Base-by-base conservation (phyloP, 2,329 filamentous ascomycete species). In the Pseudogymnoascus sp. region DNA sequence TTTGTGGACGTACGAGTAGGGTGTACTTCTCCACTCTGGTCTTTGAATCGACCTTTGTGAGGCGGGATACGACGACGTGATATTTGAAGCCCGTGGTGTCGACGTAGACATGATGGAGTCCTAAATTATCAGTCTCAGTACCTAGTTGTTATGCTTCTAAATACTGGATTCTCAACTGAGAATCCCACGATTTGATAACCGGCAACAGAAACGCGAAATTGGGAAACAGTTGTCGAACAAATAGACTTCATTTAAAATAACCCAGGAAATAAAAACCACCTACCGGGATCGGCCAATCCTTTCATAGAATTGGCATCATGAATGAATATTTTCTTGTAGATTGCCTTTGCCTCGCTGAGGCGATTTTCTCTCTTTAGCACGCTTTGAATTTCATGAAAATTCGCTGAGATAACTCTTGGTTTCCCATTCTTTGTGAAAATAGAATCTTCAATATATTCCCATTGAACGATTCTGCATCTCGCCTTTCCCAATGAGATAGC, bases 31-130 rank as follows among this genome's bases (percentile, higher is more conserved):
- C 84, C 46, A 83, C 82, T 0, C 75, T 70, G 40, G 82, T 81
- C 10, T 77, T 76, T 4, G 68, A 67, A 12, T 73, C 71, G 65
- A 73, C 40, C 10, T 35, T 40, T 71, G 79, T 73, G 75, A 82
- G 71, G 70, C 88, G 83, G 2, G 80, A 80, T 12, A 95, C 75
- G 0, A 79, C 78, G 63, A 90, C 75, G 62, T 86, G 79, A 74
- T 91, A 91, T 3, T 77, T 73, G 71, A 91, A 90, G 59, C 81
- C 82, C 0, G 81, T 81, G 2, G 69, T 62, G 71, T 95, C 90
- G 16, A 74, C 75, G 73, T 89, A 91, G 65, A 89, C 73, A 65
- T 85, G 85, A 70, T 86, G 84, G n/a, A 84, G 76, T 35, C 79
- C 86, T 88, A 63, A 56, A 33, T 56, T 19, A n/a, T 56, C 10